Evolutionary conservation across 345 rosid genomes (phyloP), one percentile per base, ranked within the genome.

Genomic region (Brassica cretica): DNA sequence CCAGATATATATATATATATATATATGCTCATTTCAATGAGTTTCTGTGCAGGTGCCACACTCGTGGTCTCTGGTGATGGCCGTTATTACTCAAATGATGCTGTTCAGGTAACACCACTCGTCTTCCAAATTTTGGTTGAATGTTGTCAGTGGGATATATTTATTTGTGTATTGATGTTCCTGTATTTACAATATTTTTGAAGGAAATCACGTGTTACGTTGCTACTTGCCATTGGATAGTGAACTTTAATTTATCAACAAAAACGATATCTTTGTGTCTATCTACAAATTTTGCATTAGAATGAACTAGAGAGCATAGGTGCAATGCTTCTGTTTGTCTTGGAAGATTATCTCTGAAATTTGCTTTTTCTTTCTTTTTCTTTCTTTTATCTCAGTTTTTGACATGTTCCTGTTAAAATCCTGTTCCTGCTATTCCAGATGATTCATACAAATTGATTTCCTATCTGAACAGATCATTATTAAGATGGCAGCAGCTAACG

Each of bases 21-120:
- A n/a, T n/a, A n/a, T n/a, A n/a, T n/a, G 35, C 37, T 68, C 30
- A 0, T 61, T 67, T 11, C 2, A 33, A 24, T 41, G 71, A 68
- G 67, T 69, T 59, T 82, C 56, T 71, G 39, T 75, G 74, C 80
- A 96, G 98, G 99, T 81, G 95, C 95, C 75, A 93, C 97, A 9
- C 97, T 96, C 5, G 97, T 93, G 75, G 98, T 96, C 81, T 93
- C 98, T 84, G 99, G 99, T 75, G 99, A 96, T 88, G 99, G 99
- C 44, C 95, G 98, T 70, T 96, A 93, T 83, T 96, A 30, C 84
- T 96, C 99, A 10, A 87, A 87, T 86, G 97, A 91, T 79, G 97
- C 97, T 67, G 87, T 96, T 83, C 96, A 96, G 99, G 99, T 96
- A 5, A 5, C 27, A 46, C 14, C 1, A 46, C 16, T 32, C 58